phyloP scores from a whole-genome alignment of 2,329 filamentous ascomycete genomes.

The Fusarium hostae region DNA sequence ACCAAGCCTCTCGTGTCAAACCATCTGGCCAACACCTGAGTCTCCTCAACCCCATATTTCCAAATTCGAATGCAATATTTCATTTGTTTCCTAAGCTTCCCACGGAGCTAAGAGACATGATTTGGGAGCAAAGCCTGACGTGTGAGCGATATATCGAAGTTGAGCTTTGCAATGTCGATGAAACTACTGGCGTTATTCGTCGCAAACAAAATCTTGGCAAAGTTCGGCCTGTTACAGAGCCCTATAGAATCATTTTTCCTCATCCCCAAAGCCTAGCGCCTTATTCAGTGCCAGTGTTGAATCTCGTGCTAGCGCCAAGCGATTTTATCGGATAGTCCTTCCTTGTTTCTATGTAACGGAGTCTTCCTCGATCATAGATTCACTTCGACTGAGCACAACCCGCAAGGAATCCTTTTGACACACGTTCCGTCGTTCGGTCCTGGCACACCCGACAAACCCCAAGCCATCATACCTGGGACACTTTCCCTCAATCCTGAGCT shows the following conservation, averaged over 20 bases:
- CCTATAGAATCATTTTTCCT: fast-evolving
- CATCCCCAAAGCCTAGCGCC: not conserved
- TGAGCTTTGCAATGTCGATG: not conserved
- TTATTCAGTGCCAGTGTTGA: not conserved
- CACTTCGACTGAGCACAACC: no score
- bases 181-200: fast-evolving
- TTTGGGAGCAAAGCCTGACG: not conserved
- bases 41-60: fast-evolving
- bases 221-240: not conserved
- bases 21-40: not conserved
- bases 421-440: not conserved
- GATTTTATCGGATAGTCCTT: not conserved
- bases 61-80: not conserved
- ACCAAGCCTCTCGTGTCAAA: no score
- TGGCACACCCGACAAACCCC: not conserved
- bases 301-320: not conserved
- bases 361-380: not conserved
- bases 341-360: not conserved
- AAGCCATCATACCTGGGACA: not conserved
- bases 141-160: not conserved
- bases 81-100: not conserved
- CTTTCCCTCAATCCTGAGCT: not conserved
- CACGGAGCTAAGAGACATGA: not conserved
- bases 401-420: fast-evolving
- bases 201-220: no score